Base-by-base conservation (phyloP, 805 yeast species). In the Wickerhamiella sergipiensis region DNA sequence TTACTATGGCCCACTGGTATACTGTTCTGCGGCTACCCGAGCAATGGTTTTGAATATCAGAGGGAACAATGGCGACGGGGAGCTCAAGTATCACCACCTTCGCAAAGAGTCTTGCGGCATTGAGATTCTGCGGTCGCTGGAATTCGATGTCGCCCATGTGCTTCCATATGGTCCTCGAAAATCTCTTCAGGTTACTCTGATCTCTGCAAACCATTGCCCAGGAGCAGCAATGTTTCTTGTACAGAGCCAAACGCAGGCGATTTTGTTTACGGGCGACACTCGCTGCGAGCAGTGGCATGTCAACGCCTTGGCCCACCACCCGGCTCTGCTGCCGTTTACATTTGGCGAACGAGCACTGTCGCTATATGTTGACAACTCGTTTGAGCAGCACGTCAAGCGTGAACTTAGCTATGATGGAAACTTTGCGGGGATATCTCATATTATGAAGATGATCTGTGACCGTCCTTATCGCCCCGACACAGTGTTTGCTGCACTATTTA, bases 131-230 rank as follows among this genome's bases (percentile, higher is more conserved):
- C 48, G 44, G 43, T 53, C 26, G 8, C 45, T 59, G 22, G 54
- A 54, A 2, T 43, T 54, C 23, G 51, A 55, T 29, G 23, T 45
- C 39, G 54, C 60, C 4, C 49, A 52, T 43, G 24, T 10, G 13
- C 39, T 59, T 9, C 6, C 54, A 57, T 19, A 59, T 53, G 36
- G 36, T 51, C 31, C 52, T 50, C 38, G 52, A 52, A 12, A 57
- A 47, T 24, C 21, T 8, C 31, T 77, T 6, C 59, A 50, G 6
- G 61, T 78, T 1, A 72, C 78, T 1, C 57, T 74, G 24, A 66
- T 79, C 2, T 71, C 71, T 6, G 71, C 79, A 0, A 71, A 78
- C 57, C 85, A 79, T 56, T 79, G 84, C 57, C 77, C 81, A 12
- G 84, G 83, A 3, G 69, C 81, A 3, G 67, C 70, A 2, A 76